Percentiles rank a stretch among this genome's conserved stretches.
These are phyloP conservation scores for Aquilaria yunnanensis DNA, from an alignment of 345 rosid species.

Conservation along the genomic window DNA sequence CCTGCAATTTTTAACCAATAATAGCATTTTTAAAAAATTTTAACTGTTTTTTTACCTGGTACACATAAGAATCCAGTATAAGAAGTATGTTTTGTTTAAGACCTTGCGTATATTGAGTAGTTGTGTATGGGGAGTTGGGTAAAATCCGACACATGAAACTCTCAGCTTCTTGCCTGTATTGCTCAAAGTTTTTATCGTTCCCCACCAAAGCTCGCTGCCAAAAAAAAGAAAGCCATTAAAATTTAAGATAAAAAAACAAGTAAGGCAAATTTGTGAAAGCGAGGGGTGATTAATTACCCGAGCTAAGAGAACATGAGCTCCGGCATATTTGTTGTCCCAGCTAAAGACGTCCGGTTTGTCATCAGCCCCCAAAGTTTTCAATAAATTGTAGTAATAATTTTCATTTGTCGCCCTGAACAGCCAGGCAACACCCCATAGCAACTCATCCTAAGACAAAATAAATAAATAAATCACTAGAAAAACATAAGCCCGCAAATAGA, in stretches of 20 bases:
- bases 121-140: constrained; percentile 71
- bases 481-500: too few relatives aligned
- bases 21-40: too few relatives aligned
- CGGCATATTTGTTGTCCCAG: constrained; percentile 93
- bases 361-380: constrained; percentile 65
- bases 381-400: constrained; percentile 45
- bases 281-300: constrained; percentile 31
- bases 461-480: not conserved
- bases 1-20: constrained; percentile 33
- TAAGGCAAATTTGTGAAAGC: not conserved
- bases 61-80: not conserved
- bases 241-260: not conserved
- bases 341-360: constrained; percentile 81
- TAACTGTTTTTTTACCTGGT: too few relatives aligned
- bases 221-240: not conserved
- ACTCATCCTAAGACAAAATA: constrained; percentile 58
- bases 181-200: constrained; percentile 56
- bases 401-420: constrained; percentile 67
- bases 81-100: not conserved
- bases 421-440: constrained; percentile 92
- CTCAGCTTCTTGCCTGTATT: constrained; percentile 61
- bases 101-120: constrained; percentile 90
- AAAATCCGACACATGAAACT: constrained; percentile 78
- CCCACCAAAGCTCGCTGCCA: constrained; percentile 54
- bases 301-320: constrained; percentile 76